Evolutionary conservation across 2,329 filamentous ascomycete species (phyloP).

Genomic region (Fusarium praegraminearum): DNA sequence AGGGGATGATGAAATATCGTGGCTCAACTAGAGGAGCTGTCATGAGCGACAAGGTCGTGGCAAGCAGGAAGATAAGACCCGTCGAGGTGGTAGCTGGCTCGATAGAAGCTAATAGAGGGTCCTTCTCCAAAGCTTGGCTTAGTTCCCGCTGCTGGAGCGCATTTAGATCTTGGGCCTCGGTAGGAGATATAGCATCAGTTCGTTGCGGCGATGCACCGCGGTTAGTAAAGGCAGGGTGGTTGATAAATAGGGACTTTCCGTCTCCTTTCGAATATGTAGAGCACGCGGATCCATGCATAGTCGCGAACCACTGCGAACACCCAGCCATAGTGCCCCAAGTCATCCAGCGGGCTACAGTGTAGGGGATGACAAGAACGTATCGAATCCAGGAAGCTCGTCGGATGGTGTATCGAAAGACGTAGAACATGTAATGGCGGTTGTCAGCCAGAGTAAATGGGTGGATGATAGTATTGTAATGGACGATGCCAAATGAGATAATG

Average conservation of each 20-base stretch:
- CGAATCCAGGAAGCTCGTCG: constrained; percentile 72
- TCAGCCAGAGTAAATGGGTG: constrained; percentile 97
- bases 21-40: constrained; percentile 95
- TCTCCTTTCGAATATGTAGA: constrained; percentile 23
- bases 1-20: constrained; percentile 94
- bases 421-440: constrained; percentile 97
- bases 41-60: constrained; percentile 82
- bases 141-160: constrained; percentile 10
- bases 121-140: constrained; percentile 39
- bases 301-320: constrained; percentile 43
- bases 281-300: constrained; percentile 24
- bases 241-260: constrained; percentile 42
- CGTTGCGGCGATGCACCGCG: constrained; percentile 7
- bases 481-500: constrained; percentile 58
- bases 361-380: constrained; percentile 76
- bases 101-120: constrained; percentile 47
- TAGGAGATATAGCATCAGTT: constrained; percentile 23
- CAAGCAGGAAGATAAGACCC: constrained; percentile 69
- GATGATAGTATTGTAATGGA: constrained; percentile 89
- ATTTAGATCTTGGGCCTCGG: constrained; percentile 2
- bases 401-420: constrained; percentile 88
- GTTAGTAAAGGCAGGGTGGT: constrained; percentile 48
- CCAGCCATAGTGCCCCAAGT: constrained; percentile 73
- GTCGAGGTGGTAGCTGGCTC: constrained; percentile 61
- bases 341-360: constrained; percentile 77